phyloP scores from a whole-genome alignment of 306 rosid species.

The Glycine tomentella region DNA sequence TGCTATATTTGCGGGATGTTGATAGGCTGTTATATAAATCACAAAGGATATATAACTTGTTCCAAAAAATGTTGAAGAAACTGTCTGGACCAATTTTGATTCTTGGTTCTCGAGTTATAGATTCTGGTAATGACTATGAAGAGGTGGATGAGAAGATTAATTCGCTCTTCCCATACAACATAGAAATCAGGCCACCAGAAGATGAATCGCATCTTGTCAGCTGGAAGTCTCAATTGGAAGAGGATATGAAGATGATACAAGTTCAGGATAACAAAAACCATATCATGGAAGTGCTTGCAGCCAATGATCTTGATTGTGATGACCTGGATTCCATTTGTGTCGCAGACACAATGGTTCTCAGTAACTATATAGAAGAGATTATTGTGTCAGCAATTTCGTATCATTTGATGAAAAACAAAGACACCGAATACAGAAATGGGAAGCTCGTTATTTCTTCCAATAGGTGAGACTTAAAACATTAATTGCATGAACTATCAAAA shows the following conservation, averaged over 20 bases:
- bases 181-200: slow-evolving; percentile 84
- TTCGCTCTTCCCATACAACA: slow-evolving; percentile 80
- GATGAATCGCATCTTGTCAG: slow-evolving; percentile 82
- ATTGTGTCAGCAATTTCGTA: slow-evolving; percentile 90
- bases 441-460: slow-evolving; percentile 77
- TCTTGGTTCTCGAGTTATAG: slow-evolving; percentile 80
- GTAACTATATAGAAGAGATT: slow-evolving; percentile 92
- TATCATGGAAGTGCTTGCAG: slow-evolving; percentile 89
- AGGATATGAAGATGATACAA: slow-evolving; percentile 91
- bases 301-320: slow-evolving; percentile 91
- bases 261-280: slow-evolving; percentile 93
- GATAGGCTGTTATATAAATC: slow-evolving; percentile 73
- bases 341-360: slow-evolving; percentile 79
- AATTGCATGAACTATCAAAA: neutral
- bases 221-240: slow-evolving; percentile 92
- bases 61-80: slow-evolving; percentile 84
- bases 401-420: slow-evolving; percentile 89
- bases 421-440: slow-evolving; percentile 92
- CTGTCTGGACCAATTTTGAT: slow-evolving; percentile 81
- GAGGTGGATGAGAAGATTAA: slow-evolving; percentile 74
- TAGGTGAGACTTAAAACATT: slow-evolving; percentile 58
- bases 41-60: slow-evolving; percentile 72
- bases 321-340: slow-evolving; percentile 83
- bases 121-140: slow-evolving; percentile 59
- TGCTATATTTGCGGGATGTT: slow-evolving; percentile 82